These are phyloP conservation scores for Coemansia sp. DNA, from an alignment of 192 early-diverging fungal genomes.

Conservation along the genomic window DNA sequence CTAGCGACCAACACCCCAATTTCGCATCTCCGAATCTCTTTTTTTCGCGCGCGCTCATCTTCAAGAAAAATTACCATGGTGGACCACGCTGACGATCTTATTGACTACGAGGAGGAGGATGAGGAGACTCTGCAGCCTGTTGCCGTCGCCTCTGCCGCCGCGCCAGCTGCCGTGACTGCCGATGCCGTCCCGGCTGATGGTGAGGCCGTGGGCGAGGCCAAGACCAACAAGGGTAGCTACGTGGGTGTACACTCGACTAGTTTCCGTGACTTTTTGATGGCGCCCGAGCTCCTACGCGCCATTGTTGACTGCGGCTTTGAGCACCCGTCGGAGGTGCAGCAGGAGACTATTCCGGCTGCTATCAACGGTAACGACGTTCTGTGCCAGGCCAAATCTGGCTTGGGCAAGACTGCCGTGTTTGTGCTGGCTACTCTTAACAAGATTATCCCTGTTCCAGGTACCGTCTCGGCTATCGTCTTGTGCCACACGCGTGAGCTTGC, in stretches of 20 bases:
- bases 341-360: conserved; percentile 97
- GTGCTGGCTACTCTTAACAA: conserved; percentile 2
- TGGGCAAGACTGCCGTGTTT: conserved; percentile 83
- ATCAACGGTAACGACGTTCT: conserved; percentile 96
- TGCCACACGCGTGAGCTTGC: conserved; percentile 99
- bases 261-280: conserved; percentile 97
- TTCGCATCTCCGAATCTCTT: neutral
- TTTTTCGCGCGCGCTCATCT: neutral
- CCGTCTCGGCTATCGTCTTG: conserved; percentile 86
- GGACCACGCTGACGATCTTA: conserved; percentile 85
- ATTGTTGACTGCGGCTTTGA: conserved; percentile 99
- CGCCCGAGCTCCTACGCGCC: conserved; percentile 91
- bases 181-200: conserved; percentile 53
- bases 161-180: conserved; percentile 27
- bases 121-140: conserved; percentile 64
- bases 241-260: conserved; percentile 98
- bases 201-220: conserved; percentile 61
- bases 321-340: conserved; percentile 99
- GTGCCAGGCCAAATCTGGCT: conserved; percentile 97
- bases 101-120: conserved; percentile 97
- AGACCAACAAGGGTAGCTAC: conserved; percentile 96
- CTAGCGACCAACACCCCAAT: neutral
- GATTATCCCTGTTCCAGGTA: conserved; percentile 60
- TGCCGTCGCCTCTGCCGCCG: conserved; percentile 22
- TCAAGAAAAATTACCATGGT: conserved; percentile 33